These are phyloP conservation scores for Yarrowia deformans DNA, from an alignment of 805 yeast species.

Conservation along the genomic window DNA sequence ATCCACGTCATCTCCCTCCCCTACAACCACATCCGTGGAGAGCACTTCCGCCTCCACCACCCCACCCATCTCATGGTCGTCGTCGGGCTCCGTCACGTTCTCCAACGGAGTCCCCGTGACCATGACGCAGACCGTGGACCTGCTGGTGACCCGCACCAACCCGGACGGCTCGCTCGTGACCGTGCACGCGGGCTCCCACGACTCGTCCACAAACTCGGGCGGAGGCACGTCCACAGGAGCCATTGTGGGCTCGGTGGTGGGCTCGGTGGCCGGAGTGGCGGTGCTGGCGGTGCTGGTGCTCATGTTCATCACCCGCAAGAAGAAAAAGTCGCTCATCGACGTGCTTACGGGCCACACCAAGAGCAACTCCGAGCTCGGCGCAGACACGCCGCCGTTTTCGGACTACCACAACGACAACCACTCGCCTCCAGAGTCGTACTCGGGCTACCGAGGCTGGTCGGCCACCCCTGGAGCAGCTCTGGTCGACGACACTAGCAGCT, in stretches of 20 bases:
- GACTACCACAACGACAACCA: slow-evolving; percentile 30
- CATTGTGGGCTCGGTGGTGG: slow-evolving; percentile 46
- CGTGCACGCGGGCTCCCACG: slow-evolving; percentile 3
- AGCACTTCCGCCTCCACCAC: slow-evolving; percentile 1
- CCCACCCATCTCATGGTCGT: slow-evolving; percentile 24
- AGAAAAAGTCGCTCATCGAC: slow-evolving; percentile 36
- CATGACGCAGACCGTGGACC: slow-evolving; percentile 16
- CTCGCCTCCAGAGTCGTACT: slow-evolving; percentile 27
- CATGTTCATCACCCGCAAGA: slow-evolving; percentile 39
- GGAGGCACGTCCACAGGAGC: slow-evolving; percentile 42
- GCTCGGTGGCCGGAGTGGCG: slow-evolving; percentile 47
- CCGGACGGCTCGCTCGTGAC: slow-evolving; percentile 36
- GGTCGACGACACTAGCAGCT: slow-evolving; percentile 7
- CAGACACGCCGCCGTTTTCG: slow-evolving; percentile 35
- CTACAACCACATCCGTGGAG: slow-evolving; percentile 2
- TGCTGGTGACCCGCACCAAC: slow-evolving; percentile 25
- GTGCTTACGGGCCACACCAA: slow-evolving; percentile 22
- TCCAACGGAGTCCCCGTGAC: slow-evolving; percentile 34
- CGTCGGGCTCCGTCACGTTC: slow-evolving; percentile 26
- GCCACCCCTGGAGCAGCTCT: slow-evolving; percentile 23
- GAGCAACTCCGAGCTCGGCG: slow-evolving; percentile 33
- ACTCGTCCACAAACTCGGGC: slow-evolving; percentile 2
- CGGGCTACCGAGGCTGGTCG: slow-evolving; percentile 38
- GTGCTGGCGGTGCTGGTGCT: slow-evolving; percentile 42
- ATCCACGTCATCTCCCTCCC: neutral